These are phyloP conservation scores for Aethionema arabicum DNA, from an alignment of 345 rosid species.

Conservation along the genomic window DNA sequence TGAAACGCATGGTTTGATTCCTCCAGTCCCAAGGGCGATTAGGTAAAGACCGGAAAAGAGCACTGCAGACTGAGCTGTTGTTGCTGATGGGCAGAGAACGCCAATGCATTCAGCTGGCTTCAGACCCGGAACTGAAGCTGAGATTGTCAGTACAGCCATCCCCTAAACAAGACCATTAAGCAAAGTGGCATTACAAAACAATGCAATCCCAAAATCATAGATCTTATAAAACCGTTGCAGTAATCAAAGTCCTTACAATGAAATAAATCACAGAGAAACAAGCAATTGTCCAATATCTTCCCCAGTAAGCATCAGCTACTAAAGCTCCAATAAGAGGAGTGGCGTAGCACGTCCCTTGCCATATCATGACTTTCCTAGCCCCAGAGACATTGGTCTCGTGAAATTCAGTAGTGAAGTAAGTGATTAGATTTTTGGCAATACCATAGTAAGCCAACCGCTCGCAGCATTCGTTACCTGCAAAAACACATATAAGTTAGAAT, in stretches of 20 bases:
- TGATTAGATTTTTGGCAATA: conserved; percentile 74
- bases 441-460: conserved; percentile 88
- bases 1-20: conserved; percentile 88
- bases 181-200: not conserved
- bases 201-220: not conserved
- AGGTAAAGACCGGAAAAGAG: conserved; percentile 76
- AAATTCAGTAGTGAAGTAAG: conserved; percentile 61
- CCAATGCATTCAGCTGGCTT: conserved; percentile 59
- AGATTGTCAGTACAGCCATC: conserved; percentile 66
- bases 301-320: conserved; percentile 84
- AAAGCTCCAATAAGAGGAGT: conserved; percentile 83
- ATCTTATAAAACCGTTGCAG: not conserved
- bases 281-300: conserved; percentile 92
- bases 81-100: conserved; percentile 55
- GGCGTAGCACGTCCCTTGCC: conserved; percentile 80
- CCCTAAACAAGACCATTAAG: conserved; percentile 43
- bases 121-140: conserved; percentile 60
- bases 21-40: conserved; percentile 86
- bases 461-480: conserved; percentile 72
- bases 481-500: not conserved
- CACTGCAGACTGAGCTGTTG: conserved; percentile 53
- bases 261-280: conserved; percentile 72
- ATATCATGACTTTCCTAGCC: conserved; percentile 73
- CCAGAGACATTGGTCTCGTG: conserved; percentile 80
- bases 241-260: conserved; percentile 41